Percentiles rank a stretch among this genome's conserved stretches.
Evolutionary conservation across 83 land plant species (phyloP).

Genomic region (Picea abies): DNA sequence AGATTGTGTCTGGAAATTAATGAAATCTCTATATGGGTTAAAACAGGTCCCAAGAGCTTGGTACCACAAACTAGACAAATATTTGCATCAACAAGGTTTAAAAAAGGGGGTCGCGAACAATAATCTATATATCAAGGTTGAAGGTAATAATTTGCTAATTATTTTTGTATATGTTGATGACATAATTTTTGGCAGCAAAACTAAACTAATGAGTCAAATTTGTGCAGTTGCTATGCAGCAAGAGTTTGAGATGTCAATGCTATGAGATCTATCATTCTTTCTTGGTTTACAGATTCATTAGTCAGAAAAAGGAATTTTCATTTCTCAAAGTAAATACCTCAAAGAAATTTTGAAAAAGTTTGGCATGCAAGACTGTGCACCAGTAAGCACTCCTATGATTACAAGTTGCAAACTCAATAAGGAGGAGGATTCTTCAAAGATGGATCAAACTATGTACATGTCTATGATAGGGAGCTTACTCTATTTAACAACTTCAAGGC

Average conservation of each 20-base stretch:
- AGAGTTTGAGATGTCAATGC: not conserved
- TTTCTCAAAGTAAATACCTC: not conserved
- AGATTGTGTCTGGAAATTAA: too few relatives aligned
- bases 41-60: not conserved
- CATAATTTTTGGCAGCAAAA: not conserved
- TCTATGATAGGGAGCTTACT: not conserved
- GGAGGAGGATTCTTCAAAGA: not conserved
- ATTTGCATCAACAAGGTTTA: not conserved
- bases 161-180: not conserved
- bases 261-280: not conserved
- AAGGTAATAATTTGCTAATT: not conserved
- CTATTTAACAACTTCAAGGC: not conserved
- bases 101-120: not conserved
- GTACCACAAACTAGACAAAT: too few relatives aligned
- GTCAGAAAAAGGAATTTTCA: not conserved
- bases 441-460: not conserved
- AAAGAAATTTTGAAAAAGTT: not conserved
- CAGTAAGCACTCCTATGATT: not conserved
- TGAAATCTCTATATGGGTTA: too few relatives aligned
- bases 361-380: not conserved
- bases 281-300: not conserved
- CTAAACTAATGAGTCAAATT: not conserved
- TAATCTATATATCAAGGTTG: too few relatives aligned
- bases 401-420: not conserved
- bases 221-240: not conserved